Base-by-base conservation (phyloP, 2,329 filamentous ascomycete species). In the Aspergillus ibericus region DNA sequence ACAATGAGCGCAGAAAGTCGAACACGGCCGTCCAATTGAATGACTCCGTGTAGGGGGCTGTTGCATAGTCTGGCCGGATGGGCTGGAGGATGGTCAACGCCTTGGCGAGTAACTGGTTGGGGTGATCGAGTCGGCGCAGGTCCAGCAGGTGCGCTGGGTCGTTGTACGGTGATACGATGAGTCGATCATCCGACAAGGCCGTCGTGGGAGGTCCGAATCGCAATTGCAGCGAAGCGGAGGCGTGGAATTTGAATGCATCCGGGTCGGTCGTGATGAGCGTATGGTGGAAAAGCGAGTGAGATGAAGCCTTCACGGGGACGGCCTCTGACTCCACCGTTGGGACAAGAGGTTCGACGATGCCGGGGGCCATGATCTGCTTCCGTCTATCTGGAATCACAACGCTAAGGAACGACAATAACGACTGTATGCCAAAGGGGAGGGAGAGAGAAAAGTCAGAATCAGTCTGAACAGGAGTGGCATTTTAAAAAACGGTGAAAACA, bases 21-120 rank as follows among this genome's bases (percentile, higher is more conserved):
- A 76, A 71, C 10, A 95, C 78, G 13, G 92, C 81, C 42, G 83
- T 77, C 87, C 91, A 95, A 75, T 96, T 96, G 78, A 96, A 93
- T 0, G 86, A 86, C 2, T 87, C 83, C 3, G 80, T 74, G 75
- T 96, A 96, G 0, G 84, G 80, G 1, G 88, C 86, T 1, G 87
- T 92, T 58, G 92, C 90, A 76, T 96, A 96, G 71, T 92, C 88
- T 7, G 81, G 72, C 1, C 86, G 83, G 16, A 86, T 77, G 36
- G 85, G 85, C 59, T 79, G 80, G 64, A 96, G 80, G 13, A 79
- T 78, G 27, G 84, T 84, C 59, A 96, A 79, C 0, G 92, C 89
- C 59, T 85, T 82, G 5, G 92, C 88, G 55, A 96, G 81, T 53
- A 96, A 81, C 9, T 82, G 83, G 62, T 87, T 88, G 62, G 90